phyloP scores from a whole-genome alignment of 2,329 filamentous ascomycete genomes.

The Monilinia fructicola region DNA sequence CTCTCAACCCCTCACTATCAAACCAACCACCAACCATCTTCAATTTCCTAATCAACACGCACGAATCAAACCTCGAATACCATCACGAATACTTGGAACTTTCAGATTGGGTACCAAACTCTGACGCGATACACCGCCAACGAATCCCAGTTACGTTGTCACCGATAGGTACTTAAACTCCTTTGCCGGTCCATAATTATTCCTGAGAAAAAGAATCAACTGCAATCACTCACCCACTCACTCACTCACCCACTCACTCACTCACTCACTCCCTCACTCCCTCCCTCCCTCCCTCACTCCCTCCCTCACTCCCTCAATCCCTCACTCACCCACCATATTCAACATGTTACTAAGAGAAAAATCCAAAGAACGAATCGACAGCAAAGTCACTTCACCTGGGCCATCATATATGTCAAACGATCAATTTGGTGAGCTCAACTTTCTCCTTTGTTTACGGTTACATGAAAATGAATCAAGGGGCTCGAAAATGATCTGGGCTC shows the following conservation, averaged over 20 bases:
- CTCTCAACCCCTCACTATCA: background rate
- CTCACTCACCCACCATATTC: background rate
- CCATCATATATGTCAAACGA: constrained; percentile 66
- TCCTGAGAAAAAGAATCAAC: background rate
- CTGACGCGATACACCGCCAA: constrained; percentile 20
- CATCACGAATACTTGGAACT: constrained; percentile 22
- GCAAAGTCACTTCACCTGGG: constrained; percentile 61
- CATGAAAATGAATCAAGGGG: background rate
- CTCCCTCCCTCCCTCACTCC: too few relatives aligned
- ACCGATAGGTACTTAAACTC: constrained; percentile 4
- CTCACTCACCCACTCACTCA: too few relatives aligned
- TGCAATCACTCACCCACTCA: background rate
- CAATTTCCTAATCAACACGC: constrained; percentile 1
- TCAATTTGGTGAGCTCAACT: constrained; percentile 57
- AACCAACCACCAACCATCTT: background rate
- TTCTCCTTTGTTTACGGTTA: background rate
- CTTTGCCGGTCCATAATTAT: constrained; percentile 4
- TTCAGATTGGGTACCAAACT: constrained; percentile 16
- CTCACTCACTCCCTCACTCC: too few relatives aligned
- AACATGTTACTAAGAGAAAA: constrained; percentile 38
- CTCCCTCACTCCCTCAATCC: too few relatives aligned
- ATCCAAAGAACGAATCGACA: constrained; percentile 41
- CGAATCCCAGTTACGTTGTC: constrained; percentile 13
- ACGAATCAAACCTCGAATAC: constrained; percentile 16
- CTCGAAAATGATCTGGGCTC: background rate